Evolutionary conservation across 352 stramenopile genomes (phyloP), one percentile per base, ranked within the genome.

Genomic region (Saprolegnia diclina): DNA sequence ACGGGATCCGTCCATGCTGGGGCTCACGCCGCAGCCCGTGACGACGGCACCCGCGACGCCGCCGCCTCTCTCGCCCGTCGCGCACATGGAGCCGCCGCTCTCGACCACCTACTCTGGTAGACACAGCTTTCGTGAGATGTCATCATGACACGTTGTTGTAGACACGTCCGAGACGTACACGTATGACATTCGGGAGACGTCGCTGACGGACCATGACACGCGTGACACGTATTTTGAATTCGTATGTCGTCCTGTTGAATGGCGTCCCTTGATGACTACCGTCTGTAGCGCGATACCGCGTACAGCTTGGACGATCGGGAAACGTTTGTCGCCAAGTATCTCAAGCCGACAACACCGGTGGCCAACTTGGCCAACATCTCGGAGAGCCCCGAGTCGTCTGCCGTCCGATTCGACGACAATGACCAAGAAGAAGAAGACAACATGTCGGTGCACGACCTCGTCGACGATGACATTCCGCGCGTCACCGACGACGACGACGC

Each of bases 351-450:
- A 18, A 52, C 63, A 0, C 11, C 24, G 5, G 35, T 50, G 4
- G 35, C 59, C 16, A 59, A 24, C 52, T 9, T 59, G 3, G 52
- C 24, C 11, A 10, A 14, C n/a, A 66, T 66, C 26, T 45, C 22
- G 22, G 59, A 66, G 32, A 66, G 18, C 35, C 24, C 59, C 13
- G 40, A 45, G 21, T 35, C 57, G 53, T 26, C 26, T 1, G 53
- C 11, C 26, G 53, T 26, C 40, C 52, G n/a, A 72, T 74, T 53
- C 70, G 73, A 82, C 56, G 77, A 71, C 40, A 53, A 71, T 14
- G 48, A 44, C 3, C 4, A 32, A 21, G 29, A 11, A 2, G 83
- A 92, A 19, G 82, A 78, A 4, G 79, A 83, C n/a, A 77, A 87
- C 52, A 84, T 77, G 50, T 74, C 77, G 29, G 66, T 88, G 48